phyloP scores from a whole-genome alignment of 441 rosid species.

The Gossypium schwendimanii region DNA sequence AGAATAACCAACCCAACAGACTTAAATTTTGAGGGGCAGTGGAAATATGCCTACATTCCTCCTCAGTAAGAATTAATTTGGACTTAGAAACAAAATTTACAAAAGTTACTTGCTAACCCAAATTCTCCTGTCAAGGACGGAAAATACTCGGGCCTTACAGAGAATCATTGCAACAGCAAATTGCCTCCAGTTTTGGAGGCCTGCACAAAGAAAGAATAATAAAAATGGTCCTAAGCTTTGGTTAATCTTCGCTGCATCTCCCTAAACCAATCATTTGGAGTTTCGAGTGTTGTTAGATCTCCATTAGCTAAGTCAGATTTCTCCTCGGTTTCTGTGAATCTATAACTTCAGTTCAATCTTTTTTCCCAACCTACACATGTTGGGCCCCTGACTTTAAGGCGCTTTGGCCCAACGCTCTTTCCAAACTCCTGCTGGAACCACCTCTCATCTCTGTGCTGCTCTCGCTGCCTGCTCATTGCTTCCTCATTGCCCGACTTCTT shows the following conservation, averaged over 20 bases:
- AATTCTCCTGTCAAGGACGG: conserved; percentile 37
- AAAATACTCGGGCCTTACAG: conserved; percentile 38
- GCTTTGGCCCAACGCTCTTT: conserved; percentile 55
- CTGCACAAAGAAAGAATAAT: conserved; percentile 49
- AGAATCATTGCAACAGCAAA: conserved; percentile 40
- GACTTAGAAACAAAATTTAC: conserved; percentile 30
- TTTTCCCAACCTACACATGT: conserved; percentile 37
- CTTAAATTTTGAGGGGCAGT: conserved; percentile 9
- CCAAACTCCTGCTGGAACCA: conserved; percentile 33
- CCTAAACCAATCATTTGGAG: conserved; percentile 34
- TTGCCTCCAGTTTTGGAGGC: conserved; percentile 25
- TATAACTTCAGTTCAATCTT: conserved; percentile 37
- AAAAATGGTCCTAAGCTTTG: conserved; percentile 36
- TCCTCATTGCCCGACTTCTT: conserved; percentile 39
- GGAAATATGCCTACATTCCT: conserved; percentile 25
- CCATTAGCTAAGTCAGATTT: conserved; percentile 49
- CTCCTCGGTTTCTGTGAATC: conserved; percentile 3
- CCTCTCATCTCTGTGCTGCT: conserved; percentile 33
- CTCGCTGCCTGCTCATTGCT: conserved; percentile 25
- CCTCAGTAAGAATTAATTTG: conserved; percentile 12
- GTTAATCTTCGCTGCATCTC: conserved; percentile 40
- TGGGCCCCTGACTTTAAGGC: conserved; percentile 70
- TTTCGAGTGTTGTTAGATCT: conserved; percentile 45
- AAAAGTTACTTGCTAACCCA: conserved; percentile 24
- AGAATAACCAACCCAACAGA: conserved; percentile 43